phyloP scores from a whole-genome alignment of 768 basidiomycete species.

The Boletellus sp. region DNA sequence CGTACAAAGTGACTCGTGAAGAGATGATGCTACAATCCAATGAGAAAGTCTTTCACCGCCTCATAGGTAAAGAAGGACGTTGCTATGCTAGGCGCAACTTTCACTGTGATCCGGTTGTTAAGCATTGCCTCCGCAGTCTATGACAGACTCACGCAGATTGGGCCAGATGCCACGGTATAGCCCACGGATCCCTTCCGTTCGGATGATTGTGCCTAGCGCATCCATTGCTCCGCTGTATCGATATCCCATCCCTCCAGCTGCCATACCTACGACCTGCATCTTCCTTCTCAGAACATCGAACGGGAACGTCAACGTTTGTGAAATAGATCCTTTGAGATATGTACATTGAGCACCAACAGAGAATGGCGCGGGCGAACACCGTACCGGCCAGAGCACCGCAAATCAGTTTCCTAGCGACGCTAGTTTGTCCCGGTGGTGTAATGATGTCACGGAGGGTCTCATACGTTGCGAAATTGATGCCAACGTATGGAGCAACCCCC shows the following conservation, averaged over 20 bases:
- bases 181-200: constrained; percentile 69
- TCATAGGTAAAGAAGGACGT: constrained; percentile 86
- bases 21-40: constrained; percentile 21
- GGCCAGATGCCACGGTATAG: constrained; percentile 88
- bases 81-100: constrained; percentile 88
- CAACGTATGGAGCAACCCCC: constrained; percentile 87
- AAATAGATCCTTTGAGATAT: constrained; percentile 68
- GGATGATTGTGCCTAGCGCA: constrained; percentile 65
- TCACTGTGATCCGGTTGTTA: constrained; percentile 47
- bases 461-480: constrained; percentile 94
- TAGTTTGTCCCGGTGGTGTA: constrained; percentile 79
- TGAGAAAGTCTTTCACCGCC: constrained; percentile 51
- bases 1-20: background rate
- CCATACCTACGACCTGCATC: constrained; percentile 91
- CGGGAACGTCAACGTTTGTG: constrained; percentile 93
- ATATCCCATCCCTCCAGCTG: constrained; percentile 49
- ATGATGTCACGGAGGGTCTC: constrained; percentile 73
- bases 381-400: constrained; percentile 87
- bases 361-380: constrained; percentile 11
- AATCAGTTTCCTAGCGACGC: constrained; percentile 60
- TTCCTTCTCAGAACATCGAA: constrained; percentile 93
- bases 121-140: constrained; percentile 1
- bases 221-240: constrained; percentile 81
- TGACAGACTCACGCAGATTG: constrained; percentile 62
- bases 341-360: constrained; percentile 2